phyloP scores from a whole-genome alignment of 345 rosid species.

The Syzygium jambos region DNA sequence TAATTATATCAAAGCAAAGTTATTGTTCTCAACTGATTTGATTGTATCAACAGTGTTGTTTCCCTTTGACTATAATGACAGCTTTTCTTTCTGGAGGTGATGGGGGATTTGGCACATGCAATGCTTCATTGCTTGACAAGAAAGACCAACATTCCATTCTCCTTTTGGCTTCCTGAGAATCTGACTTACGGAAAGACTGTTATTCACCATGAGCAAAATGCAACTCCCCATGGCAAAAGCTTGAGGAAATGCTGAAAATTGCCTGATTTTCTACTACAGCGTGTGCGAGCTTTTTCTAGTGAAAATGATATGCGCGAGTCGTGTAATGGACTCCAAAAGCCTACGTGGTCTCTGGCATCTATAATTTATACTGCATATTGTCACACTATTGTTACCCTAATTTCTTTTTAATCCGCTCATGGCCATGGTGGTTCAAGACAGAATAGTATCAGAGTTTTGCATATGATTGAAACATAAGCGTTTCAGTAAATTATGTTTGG shows the following conservation, averaged over 20 bases:
- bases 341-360: neutral
- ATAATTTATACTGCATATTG: neutral
- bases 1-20: neutral
- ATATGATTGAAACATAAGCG: neutral
- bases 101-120: neutral
- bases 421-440: neutral
- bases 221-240: neutral
- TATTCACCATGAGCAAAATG: neutral
- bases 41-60: conserved; percentile 17
- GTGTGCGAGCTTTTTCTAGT: neutral
- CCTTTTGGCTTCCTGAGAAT: neutral
- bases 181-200: neutral
- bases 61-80: neutral
- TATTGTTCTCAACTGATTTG: conserved; percentile 19
- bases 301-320: neutral
- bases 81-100: neutral
- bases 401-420: neutral
- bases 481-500: neutral
- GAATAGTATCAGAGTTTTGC: neutral
- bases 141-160: neutral
- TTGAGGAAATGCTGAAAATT: neutral
- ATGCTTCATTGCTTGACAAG: neutral
- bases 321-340: neutral
- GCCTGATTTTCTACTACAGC: neutral
- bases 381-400: neutral